A percentile compares a stretch with the other conserved stretches of the same genome.
These are phyloP conservation scores for Lumnitzera racemosa DNA, from an alignment of 345 rosid genomes.

Conservation along the genomic window DNA sequence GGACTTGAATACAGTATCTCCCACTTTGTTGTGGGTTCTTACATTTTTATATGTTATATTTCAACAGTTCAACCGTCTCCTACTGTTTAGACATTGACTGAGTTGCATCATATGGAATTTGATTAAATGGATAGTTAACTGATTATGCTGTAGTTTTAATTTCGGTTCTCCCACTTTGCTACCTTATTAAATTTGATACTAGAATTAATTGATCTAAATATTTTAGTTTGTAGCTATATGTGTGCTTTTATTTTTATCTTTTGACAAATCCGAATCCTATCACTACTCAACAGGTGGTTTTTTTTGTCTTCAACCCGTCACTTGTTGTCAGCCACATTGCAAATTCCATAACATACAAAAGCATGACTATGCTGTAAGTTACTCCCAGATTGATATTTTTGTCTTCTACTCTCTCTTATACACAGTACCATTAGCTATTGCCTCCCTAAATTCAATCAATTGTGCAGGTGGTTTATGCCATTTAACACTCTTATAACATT, in stretches of 20 bases:
- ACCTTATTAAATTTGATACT: too few species aligned
- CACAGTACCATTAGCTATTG: neutral
- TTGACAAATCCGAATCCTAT: neutral
- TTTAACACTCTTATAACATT: slow-evolving; percentile 27
- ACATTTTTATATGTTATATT: too few species aligned
- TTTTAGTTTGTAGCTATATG: neutral
- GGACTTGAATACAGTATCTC: too few species aligned
- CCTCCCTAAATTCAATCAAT: neutral
- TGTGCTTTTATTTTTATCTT: neutral
- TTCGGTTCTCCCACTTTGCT: too few species aligned
- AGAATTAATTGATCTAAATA: neutral
- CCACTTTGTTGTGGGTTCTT: too few species aligned
- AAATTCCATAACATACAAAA: slow-evolving; percentile 24
- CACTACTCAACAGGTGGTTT: slow-evolving; percentile 18
- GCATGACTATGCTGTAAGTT: slow-evolving; percentile 24
- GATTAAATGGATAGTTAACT: too few species aligned
- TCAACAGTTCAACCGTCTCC: too few species aligned
- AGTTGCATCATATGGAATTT: too few species aligned
- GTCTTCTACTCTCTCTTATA: neutral
- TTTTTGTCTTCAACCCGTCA: slow-evolving; percentile 32
- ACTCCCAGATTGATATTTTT: neutral
- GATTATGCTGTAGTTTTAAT: too few species aligned
- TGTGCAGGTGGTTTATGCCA: slow-evolving; percentile 51
- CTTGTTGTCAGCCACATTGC: slow-evolving; percentile 29
- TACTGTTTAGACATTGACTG: too few species aligned